Evolutionary conservation across 2,329 filamentous ascomycete genomes (phyloP), one percentile per base, ranked within the genome.

Genomic region (Aspergillus piperis): DNA sequence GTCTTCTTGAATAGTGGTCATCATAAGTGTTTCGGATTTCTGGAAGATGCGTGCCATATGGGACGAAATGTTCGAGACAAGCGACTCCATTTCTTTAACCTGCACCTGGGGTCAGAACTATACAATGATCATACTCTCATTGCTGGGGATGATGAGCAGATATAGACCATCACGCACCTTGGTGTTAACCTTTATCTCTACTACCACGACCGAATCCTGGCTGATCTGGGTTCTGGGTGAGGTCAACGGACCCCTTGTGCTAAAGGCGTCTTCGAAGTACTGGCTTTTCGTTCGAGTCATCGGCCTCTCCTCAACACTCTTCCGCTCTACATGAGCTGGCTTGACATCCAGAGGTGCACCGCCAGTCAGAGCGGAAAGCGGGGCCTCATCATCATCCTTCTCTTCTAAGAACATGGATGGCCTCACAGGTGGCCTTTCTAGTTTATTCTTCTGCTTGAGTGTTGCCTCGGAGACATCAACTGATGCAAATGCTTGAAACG

Each of bases 1-100:
- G 25, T 89, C 88, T 70, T 95, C 90, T 44, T 89, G 84, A n/a
- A 96, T 78, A 2, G 86, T 88, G 50, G 96, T 85, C 71, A 90
- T 85, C 60, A 96, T 87, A 8, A 87, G 90, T 2, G 87, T 85
- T 59, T 91, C 83, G 2, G 90, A 87, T 27, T 90, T 86, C 62
- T 89, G 87, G 72, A 92, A 96, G 50, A 91, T 86, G 61, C 85
- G 83, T 1, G 91, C 89, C 15, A 96, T 81, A 63, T 88, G 85
- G 65, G 88, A 85, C 3, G 90, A 89, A 17, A 96, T 81, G 69
- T 90, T 87, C 10, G 87, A 90, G 53, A 92, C 86, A 65, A 95
- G 86, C 8, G 87, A 89, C 68, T 93, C 88, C 71, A 94, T 89
- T 65, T 88, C 84, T 69, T 93, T 85, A 87, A 92, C 66, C 70